Percentiles rank a stretch among this genome's conserved stretches.
Evolutionary conservation across 345 rosid genomes (phyloP).

Genomic region (Clarkia xantiana): DNA sequence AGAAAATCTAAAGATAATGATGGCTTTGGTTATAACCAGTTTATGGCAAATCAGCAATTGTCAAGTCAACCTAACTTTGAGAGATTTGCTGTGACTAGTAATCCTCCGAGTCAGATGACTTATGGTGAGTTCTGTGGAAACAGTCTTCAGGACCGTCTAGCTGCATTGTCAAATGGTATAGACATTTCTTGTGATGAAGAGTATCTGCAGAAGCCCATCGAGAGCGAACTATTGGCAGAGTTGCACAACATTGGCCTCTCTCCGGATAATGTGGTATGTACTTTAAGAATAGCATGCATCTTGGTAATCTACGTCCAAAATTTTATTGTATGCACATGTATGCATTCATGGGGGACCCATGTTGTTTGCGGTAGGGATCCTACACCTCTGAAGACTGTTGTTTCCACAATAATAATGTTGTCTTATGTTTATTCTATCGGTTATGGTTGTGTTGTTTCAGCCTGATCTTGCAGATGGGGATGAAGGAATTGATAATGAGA

Average conservation of each 20-base stretch:
- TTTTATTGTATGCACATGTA: too few relatives aligned
- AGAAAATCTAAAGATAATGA: neutral
- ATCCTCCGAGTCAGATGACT: too few relatives aligned
- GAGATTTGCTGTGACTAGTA: too few relatives aligned
- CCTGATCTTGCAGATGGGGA: slow-evolving; percentile 53
- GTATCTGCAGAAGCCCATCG: slow-evolving; percentile 24
- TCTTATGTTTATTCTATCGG: neutral
- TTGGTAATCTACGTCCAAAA: neutral
- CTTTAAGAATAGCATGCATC: neutral
- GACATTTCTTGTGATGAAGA: slow-evolving; percentile 14
- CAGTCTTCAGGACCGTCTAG: too few relatives aligned
- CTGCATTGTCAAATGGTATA: slow-evolving; percentile 1
- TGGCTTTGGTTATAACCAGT: too few relatives aligned
- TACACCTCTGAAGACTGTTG: too few relatives aligned
- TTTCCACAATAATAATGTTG: neutral
- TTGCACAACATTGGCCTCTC: slow-evolving; percentile 36
- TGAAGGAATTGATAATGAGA: slow-evolving; percentile 29
- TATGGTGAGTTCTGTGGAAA: too few relatives aligned
- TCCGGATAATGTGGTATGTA: slow-evolving; percentile 34
- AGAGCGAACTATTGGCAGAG: slow-evolving; percentile 32
- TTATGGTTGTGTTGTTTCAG: slow-evolving; percentile 17
- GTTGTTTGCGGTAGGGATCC: too few relatives aligned
- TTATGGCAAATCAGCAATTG: too few relatives aligned
- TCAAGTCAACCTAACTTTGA: too few relatives aligned
- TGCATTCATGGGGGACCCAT: too few relatives aligned